Percentiles rank a stretch among this genome's conserved stretches.
These are phyloP conservation scores for Clonostachys chloroleuca DNA, from an alignment of 2,329 filamentous ascomycete species.

Conservation along the genomic window DNA sequence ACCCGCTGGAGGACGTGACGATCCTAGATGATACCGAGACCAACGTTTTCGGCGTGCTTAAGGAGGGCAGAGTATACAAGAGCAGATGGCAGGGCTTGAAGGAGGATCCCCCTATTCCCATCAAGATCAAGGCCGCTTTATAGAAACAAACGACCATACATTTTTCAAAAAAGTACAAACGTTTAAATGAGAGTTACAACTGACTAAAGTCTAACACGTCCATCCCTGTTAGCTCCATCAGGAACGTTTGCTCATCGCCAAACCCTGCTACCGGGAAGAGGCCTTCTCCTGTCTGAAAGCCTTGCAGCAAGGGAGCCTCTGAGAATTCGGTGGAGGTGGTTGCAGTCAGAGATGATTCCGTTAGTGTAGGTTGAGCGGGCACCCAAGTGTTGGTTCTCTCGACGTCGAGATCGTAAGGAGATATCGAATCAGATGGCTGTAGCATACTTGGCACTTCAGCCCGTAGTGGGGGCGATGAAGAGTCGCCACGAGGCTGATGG, in stretches of 20 bases:
- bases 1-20: conserved; percentile 51
- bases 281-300: background rate
- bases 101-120: conserved; percentile 3
- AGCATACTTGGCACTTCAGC: background rate
- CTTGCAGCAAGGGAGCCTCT: background rate
- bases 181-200: too few relatives aligned
- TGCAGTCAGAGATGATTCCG: background rate
- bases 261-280: conserved; percentile 6
- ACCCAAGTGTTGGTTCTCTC: background rate
- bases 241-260: conserved; percentile 12
- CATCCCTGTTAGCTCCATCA: conserved; percentile 14
- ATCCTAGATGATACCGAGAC: conserved; percentile 42
- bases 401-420: too few relatives aligned
- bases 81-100: conserved; percentile 11
- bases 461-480: background rate
- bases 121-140: too few relatives aligned
- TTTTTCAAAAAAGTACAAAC: too few relatives aligned
- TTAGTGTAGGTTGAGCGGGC: background rate
- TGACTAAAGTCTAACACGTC: conserved; percentile 12
- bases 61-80: conserved; percentile 39
- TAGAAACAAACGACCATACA: too few relatives aligned
- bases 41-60: conserved; percentile 45
- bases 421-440: too few relatives aligned
- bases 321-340: background rate
- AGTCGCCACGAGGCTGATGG: background rate